Evolutionary conservation across 495 filamentous ascomycete genomes (phyloP).

Genomic region (Annulohypoxylon maeteangense): DNA sequence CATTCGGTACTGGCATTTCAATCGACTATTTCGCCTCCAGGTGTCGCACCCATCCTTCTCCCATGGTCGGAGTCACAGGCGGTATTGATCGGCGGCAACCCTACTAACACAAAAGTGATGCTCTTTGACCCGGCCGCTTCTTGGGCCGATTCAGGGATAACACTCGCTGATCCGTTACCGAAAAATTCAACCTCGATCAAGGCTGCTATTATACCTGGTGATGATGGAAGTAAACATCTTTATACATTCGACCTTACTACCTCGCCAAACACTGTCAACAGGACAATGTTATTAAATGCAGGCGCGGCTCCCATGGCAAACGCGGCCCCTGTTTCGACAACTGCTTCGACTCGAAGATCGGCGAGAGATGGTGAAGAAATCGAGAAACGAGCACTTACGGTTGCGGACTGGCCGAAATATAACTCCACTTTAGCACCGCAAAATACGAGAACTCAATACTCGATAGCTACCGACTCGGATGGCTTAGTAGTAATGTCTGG

Average conservation of each 20-base stretch:
- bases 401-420: slow-evolving; percentile 79
- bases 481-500: slow-evolving; percentile 81
- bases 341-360: background rate
- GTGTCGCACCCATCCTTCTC: slow-evolving; percentile 75
- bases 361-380: slow-evolving; percentile 7
- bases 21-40: slow-evolving; percentile 65
- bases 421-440: slow-evolving; percentile 77
- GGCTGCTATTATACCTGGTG: slow-evolving; percentile 71
- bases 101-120: slow-evolving; percentile 73
- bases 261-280: slow-evolving; percentile 80
- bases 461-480: slow-evolving; percentile 59
- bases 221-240: slow-evolving; percentile 85
- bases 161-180: slow-evolving; percentile 66
- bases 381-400: slow-evolving; percentile 54
- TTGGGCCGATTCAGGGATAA: slow-evolving; percentile 73
- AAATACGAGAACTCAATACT: slow-evolving; percentile 59
- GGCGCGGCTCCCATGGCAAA: slow-evolving; percentile 58
- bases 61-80: slow-evolving; percentile 78
- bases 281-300: slow-evolving; percentile 64
- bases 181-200: slow-evolving; percentile 63
- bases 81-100: slow-evolving; percentile 79
- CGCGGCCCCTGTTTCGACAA: slow-evolving; percentile 49
- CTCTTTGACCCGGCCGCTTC: slow-evolving; percentile 61
- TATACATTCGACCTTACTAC: slow-evolving; percentile 80
- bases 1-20: slow-evolving; percentile 67